These are phyloP conservation scores for Ceratobasidium sp. DNA, from an alignment of 1,284 basidiomycete genomes.

Conservation along the genomic window DNA sequence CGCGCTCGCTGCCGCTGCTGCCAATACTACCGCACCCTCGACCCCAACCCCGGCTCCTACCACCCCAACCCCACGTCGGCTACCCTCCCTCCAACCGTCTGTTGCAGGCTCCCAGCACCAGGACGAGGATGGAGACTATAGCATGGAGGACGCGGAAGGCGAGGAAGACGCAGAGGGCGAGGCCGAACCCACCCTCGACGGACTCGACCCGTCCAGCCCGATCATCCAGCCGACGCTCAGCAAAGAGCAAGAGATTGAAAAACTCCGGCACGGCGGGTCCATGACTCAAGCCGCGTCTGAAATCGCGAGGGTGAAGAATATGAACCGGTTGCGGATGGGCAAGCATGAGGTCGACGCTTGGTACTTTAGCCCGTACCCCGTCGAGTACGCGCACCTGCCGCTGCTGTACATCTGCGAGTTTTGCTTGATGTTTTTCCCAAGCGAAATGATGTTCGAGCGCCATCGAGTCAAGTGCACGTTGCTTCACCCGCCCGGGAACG, in stretches of 20 bases:
- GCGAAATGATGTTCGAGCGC: conserved; percentile 85
- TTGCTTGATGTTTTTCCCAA: conserved; percentile 91
- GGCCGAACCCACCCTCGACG: conserved; percentile 57
- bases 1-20: conserved; percentile 42
- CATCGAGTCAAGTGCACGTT: conserved; percentile 94
- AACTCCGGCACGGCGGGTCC: conserved; percentile 94
- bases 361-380: conserved; percentile 99
- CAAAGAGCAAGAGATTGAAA: conserved; percentile 99
- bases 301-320: conserved; percentile 97
- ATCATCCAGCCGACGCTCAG: conserved; percentile 58
- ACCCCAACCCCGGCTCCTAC: conserved; percentile 39
- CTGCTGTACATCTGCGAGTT: conserved; percentile 98
- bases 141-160: conserved; percentile 49
- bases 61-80: conserved; percentile 31
- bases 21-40: conserved; percentile 10
- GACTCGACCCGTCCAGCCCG: conserved; percentile 58
- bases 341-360: conserved; percentile 97
- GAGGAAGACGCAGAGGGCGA: conserved; percentile 56
- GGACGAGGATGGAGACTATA: conserved; percentile 61
- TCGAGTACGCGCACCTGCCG: conserved; percentile 96
- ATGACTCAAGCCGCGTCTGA: conserved; percentile 99
- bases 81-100: conserved; percentile 42
- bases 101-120: conserved; percentile 48
- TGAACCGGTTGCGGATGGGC: conserved; percentile 97
- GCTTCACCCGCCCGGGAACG: conserved; percentile 97